These are phyloP conservation scores for Scheffersomyces coipomensis DNA, from an alignment of 805 yeast genomes.

Conservation along the genomic window DNA sequence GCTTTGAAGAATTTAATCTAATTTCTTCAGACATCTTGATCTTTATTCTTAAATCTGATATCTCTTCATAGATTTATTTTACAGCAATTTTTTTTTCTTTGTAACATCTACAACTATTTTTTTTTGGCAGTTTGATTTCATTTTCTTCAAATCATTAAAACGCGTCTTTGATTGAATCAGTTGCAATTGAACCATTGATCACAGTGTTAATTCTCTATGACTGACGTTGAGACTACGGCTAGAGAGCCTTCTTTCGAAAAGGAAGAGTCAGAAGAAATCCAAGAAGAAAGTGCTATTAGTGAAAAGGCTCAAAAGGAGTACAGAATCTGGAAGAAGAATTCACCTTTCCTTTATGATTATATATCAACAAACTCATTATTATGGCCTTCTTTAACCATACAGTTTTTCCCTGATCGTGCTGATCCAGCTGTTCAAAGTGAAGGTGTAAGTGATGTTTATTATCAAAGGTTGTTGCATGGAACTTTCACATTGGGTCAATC, in stretches of 20 bases:
- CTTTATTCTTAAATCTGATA: too few relatives aligned
- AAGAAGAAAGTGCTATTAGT: slow-evolving; percentile 20
- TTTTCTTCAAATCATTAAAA: too few relatives aligned
- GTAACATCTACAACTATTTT: too few relatives aligned
- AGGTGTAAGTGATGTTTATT: slow-evolving; percentile 9
- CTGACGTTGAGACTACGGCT: not conserved
- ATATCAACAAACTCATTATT: slow-evolving; percentile 37
- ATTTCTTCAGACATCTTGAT: slow-evolving; percentile 23
- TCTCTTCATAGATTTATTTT: too few relatives aligned
- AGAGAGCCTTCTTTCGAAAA: not conserved
- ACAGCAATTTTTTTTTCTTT: too few relatives aligned
- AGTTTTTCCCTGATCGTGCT: slow-evolving; percentile 40
- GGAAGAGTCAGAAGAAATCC: not conserved
- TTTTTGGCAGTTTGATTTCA: too few relatives aligned
- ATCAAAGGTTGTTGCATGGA: slow-evolving; percentile 53
- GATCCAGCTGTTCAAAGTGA: not conserved
- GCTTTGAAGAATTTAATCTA: slow-evolving; percentile 67
- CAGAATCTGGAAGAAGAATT: slow-evolving; percentile 42
- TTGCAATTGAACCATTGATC: too few relatives aligned
- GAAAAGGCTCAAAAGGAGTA: slow-evolving; percentile 30
- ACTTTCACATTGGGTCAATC: slow-evolving; percentile 62
- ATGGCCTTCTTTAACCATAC: slow-evolving; percentile 44
- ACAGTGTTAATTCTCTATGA: too few relatives aligned
- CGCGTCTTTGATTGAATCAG: too few relatives aligned
- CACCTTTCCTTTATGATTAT: slow-evolving; percentile 43